Percentiles rank a stretch among this genome's conserved stretches.
These are phyloP conservation scores for Chlorella sp. DNA, from an alignment of 139 green algal genomes.

Conservation along the genomic window DNA sequence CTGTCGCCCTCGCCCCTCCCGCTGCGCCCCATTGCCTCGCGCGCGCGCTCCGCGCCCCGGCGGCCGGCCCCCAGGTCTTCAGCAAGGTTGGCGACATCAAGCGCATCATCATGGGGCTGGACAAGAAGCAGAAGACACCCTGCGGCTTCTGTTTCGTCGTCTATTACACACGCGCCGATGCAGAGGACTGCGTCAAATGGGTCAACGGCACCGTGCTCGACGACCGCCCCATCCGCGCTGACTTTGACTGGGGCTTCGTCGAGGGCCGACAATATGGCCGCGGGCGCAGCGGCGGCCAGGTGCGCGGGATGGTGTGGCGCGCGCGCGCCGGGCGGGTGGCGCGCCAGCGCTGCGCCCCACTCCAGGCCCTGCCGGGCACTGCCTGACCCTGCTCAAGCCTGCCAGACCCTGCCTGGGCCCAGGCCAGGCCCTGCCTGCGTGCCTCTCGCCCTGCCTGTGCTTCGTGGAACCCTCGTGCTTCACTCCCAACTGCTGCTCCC, in stretches of 20 bases:
- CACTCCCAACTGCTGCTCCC: background rate
- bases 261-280: slow-evolving; percentile 96
- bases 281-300: slow-evolving; percentile 89
- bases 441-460: too few relatives aligned
- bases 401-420: too few relatives aligned
- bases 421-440: too few relatives aligned
- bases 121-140: slow-evolving; percentile 89
- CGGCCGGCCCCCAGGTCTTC: slow-evolving; percentile 60
- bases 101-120: slow-evolving; percentile 95
- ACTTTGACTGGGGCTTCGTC: slow-evolving; percentile 98
- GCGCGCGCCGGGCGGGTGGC: too few relatives aligned
- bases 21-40: background rate
- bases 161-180: slow-evolving; percentile 79
- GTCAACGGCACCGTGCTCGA: slow-evolving; percentile 95
- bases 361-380: too few relatives aligned
- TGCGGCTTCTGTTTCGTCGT: slow-evolving; percentile 99
- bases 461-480: too few relatives aligned
- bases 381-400: too few relatives aligned
- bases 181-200: slow-evolving; percentile 84
- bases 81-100: slow-evolving; percentile 80
- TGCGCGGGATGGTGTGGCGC: slow-evolving; percentile 61
- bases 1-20: background rate
- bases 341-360: too few relatives aligned
- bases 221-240: slow-evolving; percentile 89
- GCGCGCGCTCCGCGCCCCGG: too few relatives aligned